Conservation (phyloP, 1,284 basidiomycete genomes). For the Pisolithus thermaeus region DNA sequence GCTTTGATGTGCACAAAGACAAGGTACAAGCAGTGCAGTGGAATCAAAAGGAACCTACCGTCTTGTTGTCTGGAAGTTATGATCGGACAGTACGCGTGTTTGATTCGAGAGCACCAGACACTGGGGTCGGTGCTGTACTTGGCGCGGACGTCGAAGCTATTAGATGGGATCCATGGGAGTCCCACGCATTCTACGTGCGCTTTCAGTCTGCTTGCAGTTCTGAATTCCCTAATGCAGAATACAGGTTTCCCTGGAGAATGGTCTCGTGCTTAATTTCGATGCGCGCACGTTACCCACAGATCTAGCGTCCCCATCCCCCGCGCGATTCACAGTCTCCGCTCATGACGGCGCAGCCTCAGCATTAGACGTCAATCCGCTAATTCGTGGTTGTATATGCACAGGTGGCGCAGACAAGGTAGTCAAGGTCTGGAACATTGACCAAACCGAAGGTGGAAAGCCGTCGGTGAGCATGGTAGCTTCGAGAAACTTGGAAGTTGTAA, state of each 20-base stretch:
- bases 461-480: constrained; percentile 86
- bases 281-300: constrained; percentile 74
- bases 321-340: constrained; percentile 87
- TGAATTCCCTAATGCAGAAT: constrained; percentile 4
- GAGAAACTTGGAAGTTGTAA: constrained; percentile 88
- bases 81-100: constrained; percentile 92
- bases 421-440: constrained; percentile 92
- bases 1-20: constrained; percentile 87
- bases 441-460: constrained; percentile 58
- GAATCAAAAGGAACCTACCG: constrained; percentile 84
- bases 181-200: constrained; percentile 81
- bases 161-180: constrained; percentile 94
- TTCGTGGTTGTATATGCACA: constrained; percentile 88
- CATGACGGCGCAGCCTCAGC: constrained; percentile 94
- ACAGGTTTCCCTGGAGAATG: constrained; percentile 90
- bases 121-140: constrained; percentile 73
- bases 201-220: neutral
- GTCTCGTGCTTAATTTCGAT: constrained; percentile 89
- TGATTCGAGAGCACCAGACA: constrained; percentile 81
- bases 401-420: constrained; percentile 92
- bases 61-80: constrained; percentile 89
- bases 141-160: constrained; percentile 92
- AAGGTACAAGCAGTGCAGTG: constrained; percentile 98
- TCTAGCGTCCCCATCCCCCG: constrained; percentile 52
- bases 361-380: constrained; percentile 87